Percentiles rank a stretch among this genome's conserved stretches.
These are phyloP conservation scores for Amauroascus verrucosus DNA, from an alignment of 2,329 filamentous ascomycete genomes.

Conservation along the genomic window DNA sequence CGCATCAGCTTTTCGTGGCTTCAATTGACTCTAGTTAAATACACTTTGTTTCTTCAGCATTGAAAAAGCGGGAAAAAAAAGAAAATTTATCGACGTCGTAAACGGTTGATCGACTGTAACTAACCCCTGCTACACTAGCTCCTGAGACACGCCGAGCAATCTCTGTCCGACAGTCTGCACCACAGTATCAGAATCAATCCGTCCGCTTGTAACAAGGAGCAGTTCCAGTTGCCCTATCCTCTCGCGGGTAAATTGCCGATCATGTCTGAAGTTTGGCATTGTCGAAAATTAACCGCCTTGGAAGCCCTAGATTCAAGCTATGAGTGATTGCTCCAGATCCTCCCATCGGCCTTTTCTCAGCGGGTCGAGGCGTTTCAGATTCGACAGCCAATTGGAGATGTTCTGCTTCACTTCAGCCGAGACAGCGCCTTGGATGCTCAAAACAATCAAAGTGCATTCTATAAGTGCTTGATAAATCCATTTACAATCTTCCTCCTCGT, in stretches of 20 bases:
- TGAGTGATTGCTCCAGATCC: conserved; percentile 50
- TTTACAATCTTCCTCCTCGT: conserved; percentile 62
- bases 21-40: not conserved
- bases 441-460: conserved; percentile 56
- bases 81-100: not conserved
- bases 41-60: conserved; percentile 1
- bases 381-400: conserved; percentile 50
- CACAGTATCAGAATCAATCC: not conserved
- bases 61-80: not conserved
- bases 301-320: not conserved
- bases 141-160: not conserved
- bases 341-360: conserved; percentile 65
- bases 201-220: not conserved
- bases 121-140: not conserved
- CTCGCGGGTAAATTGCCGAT: too few species aligned
- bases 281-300: not conserved
- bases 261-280: too few species aligned
- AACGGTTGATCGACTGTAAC: conserved; percentile 1
- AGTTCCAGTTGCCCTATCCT: too few species aligned
- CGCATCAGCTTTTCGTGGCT: not conserved
- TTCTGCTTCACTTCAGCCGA: conserved; percentile 36
- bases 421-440: conserved; percentile 41
- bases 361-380: conserved; percentile 60
- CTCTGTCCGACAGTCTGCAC: not conserved
- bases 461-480: conserved; percentile 85